Evolutionary conservation across 208 protist species (phyloP).

Genomic region (Acanthamoeba triangularis): DNA sequence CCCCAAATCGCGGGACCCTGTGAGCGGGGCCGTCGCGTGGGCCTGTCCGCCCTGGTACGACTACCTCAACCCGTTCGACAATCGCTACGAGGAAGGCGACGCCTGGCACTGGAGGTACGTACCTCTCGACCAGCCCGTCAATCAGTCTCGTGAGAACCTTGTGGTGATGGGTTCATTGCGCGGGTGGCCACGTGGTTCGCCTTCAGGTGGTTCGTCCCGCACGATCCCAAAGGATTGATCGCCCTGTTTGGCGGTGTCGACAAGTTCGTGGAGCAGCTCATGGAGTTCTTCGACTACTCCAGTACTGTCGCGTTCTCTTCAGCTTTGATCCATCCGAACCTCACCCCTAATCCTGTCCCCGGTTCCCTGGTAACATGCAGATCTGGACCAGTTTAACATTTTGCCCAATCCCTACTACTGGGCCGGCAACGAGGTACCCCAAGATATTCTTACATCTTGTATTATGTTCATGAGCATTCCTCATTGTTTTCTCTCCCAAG

Average conservation of each 20-base stretch:
- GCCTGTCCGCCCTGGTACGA: background rate
- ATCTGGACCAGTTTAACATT: background rate
- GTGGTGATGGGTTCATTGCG: background rate
- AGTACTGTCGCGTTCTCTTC: background rate
- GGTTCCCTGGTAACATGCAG: too few relatives aligned
- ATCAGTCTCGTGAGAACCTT: background rate
- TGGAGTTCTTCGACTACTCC: conserved; percentile 37
- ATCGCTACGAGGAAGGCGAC: background rate
- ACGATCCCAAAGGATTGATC: conserved; percentile 22
- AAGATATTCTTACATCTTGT: background rate
- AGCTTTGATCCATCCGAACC: too few relatives aligned
- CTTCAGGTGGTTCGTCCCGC: conserved; percentile 72
- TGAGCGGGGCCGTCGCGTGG: background rate
- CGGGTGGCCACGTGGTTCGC: background rate
- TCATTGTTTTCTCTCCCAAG: background rate
- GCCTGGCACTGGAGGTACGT: background rate
- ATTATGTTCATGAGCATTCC: background rate
- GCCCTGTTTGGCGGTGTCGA: background rate
- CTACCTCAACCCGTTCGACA: conserved; percentile 21
- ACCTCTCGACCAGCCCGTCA: background rate
- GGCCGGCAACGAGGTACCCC: conserved; percentile 37
- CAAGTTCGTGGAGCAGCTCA: conserved; percentile 44
- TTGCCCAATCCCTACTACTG: conserved; percentile 76
- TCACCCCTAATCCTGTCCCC: too few relatives aligned
- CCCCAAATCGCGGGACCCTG: background rate